These are phyloP conservation scores for Anaeramoeba flamelloides DNA, from an alignment of 78 protist genomes.

Conservation along the genomic window DNA sequence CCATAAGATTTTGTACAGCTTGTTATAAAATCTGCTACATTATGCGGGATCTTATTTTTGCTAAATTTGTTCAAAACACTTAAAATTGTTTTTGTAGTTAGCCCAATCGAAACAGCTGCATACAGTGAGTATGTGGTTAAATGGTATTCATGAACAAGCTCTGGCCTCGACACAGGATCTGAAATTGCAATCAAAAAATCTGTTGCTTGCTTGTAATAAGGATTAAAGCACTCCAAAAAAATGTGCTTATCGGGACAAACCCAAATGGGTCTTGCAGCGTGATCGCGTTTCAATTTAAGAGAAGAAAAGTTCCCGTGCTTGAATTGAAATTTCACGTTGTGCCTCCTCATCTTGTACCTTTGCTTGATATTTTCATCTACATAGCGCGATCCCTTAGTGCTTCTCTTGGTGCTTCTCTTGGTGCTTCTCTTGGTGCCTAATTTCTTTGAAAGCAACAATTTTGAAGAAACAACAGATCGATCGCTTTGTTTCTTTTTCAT, in stretches of 20 bases:
- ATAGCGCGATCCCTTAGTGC: no score
- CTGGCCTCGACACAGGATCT: constrained; percentile 74
- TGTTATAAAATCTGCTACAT: not conserved
- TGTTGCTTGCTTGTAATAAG: constrained; percentile 57
- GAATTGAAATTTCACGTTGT: no score
- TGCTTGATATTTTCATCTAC: no score
- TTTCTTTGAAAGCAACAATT: no score
- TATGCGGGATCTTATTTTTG: not conserved
- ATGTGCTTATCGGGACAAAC: constrained; percentile 62
- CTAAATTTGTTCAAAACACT: constrained; percentile 1
- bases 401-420: no score
- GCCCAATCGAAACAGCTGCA: constrained; percentile 81
- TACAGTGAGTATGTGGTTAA: constrained; percentile 74
- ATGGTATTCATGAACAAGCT: constrained; percentile 64
- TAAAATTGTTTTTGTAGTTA: not conserved
- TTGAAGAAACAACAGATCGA: no score
- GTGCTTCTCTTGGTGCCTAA: no score
- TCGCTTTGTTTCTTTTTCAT: no score
- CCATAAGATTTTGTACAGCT: not conserved
- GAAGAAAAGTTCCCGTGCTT: no score
- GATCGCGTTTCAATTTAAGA: constrained; percentile 19
- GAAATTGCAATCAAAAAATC: constrained; percentile 89
- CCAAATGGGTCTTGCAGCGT: constrained; percentile 56
- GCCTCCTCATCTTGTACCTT: no score
- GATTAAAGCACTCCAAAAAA: constrained; percentile 66